Evolutionary conservation across 306 rosid species (phyloP), one percentile per base, ranked within the genome.

Genomic region (Parietaria judaica): DNA sequence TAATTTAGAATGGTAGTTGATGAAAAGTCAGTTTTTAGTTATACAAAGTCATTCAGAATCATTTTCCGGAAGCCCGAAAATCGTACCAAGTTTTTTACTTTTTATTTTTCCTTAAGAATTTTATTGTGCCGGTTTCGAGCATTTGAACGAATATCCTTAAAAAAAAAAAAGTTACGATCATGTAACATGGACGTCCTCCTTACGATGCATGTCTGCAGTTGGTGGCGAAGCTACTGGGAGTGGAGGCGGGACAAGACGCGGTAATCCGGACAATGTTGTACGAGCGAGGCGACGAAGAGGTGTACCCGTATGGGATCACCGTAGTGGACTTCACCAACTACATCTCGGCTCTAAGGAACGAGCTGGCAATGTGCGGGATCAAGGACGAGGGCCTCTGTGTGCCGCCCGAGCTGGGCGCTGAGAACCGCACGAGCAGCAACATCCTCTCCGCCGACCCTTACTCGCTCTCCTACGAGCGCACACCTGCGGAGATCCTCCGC

Each of bases 171-270:
- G 31, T 23, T 23, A 23, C 1, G 31, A 23, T 23, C 31, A 23
- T 23, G 2, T 23, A 23, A 23, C 2, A 23, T 23, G 2, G 2
- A 23, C 31, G 31, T 23, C 31, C 31, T 23, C 31, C 31, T 23
- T 23, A 23, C 31, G 31, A 23, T 23, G 31, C 31, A 54, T 36
- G 14, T 14, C 6, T n/a, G 47, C 49, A 58, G 63, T 43, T 58
- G 35, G 63, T 39, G 14, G 50, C 63, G 6, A 8, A 10, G 6
- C 63, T 58, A n/a, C n/a, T 58, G 31, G 63, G 63, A 4, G 63
- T 58, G 16, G 63, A 58, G 34, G 14, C 63, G 14, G 63, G 63
- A 12, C 63, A 38, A 14, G 63, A 58, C 48, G 62, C 62, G 4
- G 34, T 58, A 6, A 58, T 57, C 3, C 2, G 45, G 39, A 13